A percentile compares a stretch with the other conserved stretches of the same genome.
Evolutionary conservation across 306 rosid species (phyloP).

Genomic region (Lagenaria siceraria): DNA sequence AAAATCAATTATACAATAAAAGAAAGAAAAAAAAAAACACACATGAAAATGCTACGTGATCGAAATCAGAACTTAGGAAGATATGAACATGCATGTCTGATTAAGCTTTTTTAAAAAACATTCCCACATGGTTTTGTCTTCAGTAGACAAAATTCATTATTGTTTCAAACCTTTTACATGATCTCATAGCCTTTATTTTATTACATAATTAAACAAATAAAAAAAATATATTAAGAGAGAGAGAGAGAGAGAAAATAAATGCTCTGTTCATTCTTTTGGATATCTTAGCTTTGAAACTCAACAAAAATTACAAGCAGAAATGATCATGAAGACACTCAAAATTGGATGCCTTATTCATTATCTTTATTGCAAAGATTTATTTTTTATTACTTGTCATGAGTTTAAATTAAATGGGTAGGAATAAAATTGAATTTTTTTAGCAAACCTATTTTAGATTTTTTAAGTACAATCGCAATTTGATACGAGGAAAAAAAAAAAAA

Average conservation of each 20-base stretch:
- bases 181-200: not conserved
- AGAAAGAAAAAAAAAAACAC: not conserved
- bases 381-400: not conserved
- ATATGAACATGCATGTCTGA: not conserved
- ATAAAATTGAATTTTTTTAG: not conserved
- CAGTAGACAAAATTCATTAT: not conserved
- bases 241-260: too few species aligned
- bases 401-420: not conserved
- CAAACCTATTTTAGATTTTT: not conserved
- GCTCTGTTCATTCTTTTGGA: not conserved
- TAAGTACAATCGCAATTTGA: not conserved
- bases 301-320: not conserved
- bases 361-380: not conserved
- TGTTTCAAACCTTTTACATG: not conserved
- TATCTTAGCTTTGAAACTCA: not conserved
- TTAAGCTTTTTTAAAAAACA: not conserved
- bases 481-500: too few species aligned
- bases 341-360: not conserved
- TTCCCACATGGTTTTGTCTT: constrained; percentile 2
- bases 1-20: not conserved
- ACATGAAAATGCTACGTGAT: not conserved
- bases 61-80: not conserved
- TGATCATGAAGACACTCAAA: not conserved
- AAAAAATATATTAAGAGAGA: not conserved
- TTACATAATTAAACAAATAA: not conserved